Evolutionary conservation across 2,329 filamentous ascomycete species (phyloP).

Genomic region (Plenodomus lindquistii): DNA sequence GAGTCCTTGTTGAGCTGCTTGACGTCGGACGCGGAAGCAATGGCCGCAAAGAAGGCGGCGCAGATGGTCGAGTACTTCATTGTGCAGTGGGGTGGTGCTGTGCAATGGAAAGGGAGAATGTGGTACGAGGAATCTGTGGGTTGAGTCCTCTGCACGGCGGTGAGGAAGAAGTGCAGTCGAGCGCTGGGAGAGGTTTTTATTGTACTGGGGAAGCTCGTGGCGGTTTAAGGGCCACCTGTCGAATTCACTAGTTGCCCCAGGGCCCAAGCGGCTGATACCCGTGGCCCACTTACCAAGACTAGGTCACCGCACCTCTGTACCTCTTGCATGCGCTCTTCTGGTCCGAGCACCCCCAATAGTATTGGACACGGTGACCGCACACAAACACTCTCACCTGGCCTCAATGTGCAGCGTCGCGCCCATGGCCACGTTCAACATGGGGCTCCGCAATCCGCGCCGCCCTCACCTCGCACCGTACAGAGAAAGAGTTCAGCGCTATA

Average conservation of each 20-base stretch:
- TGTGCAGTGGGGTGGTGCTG: conserved; percentile 17
- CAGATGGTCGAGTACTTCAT: conserved; percentile 45
- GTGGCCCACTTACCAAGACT: not conserved
- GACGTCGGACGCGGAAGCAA: conserved; percentile 76
- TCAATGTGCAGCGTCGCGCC: not conserved
- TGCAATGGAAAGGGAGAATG: conserved; percentile 8
- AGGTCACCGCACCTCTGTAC: not conserved
- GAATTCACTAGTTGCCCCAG: not conserved
- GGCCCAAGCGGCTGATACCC: not conserved
- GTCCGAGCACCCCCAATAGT: not conserved
- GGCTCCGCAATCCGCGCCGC: not conserved
- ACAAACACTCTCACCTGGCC: not conserved
- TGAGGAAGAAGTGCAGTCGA: conserved; percentile 20
- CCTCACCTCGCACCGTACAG: not conserved
- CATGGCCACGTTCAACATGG: not conserved
- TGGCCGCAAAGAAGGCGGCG: conserved; percentile 56
- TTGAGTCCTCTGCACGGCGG: conserved; percentile 22
- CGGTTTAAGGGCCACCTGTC: conserved; percentile 20
- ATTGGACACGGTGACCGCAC: not conserved
- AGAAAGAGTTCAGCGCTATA: not conserved
- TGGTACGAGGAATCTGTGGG: conserved; percentile 1
- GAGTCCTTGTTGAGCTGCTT: conserved; percentile 80
- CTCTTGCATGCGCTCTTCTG: not conserved
- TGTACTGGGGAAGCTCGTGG: conserved; percentile 6
- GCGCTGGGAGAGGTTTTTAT: conserved; percentile 26